Conservation (phyloP, 371 early-diverging fungal species). For the Mucor saturninus region DNA sequence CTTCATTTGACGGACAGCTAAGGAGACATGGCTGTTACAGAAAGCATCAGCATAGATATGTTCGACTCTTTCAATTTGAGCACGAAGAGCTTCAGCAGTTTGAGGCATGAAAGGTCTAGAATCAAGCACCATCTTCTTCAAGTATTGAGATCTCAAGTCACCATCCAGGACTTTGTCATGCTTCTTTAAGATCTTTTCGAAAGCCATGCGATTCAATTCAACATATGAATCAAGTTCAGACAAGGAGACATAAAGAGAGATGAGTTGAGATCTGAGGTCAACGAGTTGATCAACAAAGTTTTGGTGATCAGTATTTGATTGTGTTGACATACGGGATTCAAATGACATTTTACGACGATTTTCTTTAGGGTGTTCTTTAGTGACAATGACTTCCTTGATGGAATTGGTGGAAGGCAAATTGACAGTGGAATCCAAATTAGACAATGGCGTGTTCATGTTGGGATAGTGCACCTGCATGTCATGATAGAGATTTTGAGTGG, state of each 20-base stretch:
- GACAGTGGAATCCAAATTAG: constrained; percentile 26
- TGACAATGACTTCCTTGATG: constrained; percentile 3
- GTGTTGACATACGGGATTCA: constrained; percentile 33
- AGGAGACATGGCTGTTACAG: constrained; percentile 53
- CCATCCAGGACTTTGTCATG: constrained; percentile 88
- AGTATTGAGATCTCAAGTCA: constrained; percentile 52
- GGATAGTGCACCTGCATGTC: constrained; percentile 5
- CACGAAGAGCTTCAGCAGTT: constrained; percentile 51
- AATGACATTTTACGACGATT: constrained; percentile 23
- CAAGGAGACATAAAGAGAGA: constrained; percentile 76
- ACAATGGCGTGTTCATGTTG: constrained; percentile 18
- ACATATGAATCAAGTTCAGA: constrained; percentile 88
- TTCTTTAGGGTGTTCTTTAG: background rate
- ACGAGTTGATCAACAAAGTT: constrained; percentile 29
- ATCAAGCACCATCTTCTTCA: constrained; percentile 63
- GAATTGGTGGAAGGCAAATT: constrained; percentile 8
- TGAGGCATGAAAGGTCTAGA: constrained; percentile 65
- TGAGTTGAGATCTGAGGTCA: constrained; percentile 46
- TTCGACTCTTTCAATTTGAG: constrained; percentile 61
- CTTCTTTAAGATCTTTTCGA: constrained; percentile 96
- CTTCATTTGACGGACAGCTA: constrained; percentile 70
- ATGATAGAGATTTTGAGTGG: constrained; percentile 17
- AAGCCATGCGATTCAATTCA: constrained; percentile 91
- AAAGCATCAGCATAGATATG: constrained; percentile 71
- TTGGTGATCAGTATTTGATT: constrained; percentile 14